Conservation (phyloP, 345 rosid genomes). For the Viola odorata region DNA sequence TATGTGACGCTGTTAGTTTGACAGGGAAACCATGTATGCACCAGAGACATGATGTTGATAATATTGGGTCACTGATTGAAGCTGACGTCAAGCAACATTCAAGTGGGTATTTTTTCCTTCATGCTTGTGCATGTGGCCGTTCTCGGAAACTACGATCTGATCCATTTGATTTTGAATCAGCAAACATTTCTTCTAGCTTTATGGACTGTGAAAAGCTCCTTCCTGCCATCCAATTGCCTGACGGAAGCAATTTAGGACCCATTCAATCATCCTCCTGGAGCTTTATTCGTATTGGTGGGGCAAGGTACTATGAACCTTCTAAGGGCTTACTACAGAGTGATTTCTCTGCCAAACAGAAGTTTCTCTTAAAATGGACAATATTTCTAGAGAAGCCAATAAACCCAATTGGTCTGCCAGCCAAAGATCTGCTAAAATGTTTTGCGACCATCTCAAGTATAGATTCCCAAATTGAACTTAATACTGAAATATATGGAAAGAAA, state of each 20-base stretch:
- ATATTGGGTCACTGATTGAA: constrained; percentile 23
- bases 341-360: constrained; percentile 52
- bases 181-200: constrained; percentile 49
- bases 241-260: constrained; percentile 35
- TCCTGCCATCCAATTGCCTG: constrained; percentile 49
- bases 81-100: constrained; percentile 46
- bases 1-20: constrained; percentile 85
- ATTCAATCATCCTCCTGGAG: constrained; percentile 65
- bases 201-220: constrained; percentile 68
- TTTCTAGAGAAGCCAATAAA: constrained; percentile 41
- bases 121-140: constrained; percentile 88
- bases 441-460: constrained; percentile 20
- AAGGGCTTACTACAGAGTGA: constrained; percentile 82
- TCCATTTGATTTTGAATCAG: constrained; percentile 72
- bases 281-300: constrained; percentile 63
- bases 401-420: constrained; percentile 22
- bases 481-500: constrained; percentile 28
- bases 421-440: constrained; percentile 27
- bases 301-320: constrained; percentile 63
- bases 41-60: constrained; percentile 46
- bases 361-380: constrained; percentile 58
- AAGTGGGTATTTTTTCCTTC: constrained; percentile 74
- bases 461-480: constrained; percentile 21
- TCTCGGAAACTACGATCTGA: constrained; percentile 54
- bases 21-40: constrained; percentile 81